Conservation (phyloP, 805 yeast species). For the Pichia pseudocactophila region DNA sequence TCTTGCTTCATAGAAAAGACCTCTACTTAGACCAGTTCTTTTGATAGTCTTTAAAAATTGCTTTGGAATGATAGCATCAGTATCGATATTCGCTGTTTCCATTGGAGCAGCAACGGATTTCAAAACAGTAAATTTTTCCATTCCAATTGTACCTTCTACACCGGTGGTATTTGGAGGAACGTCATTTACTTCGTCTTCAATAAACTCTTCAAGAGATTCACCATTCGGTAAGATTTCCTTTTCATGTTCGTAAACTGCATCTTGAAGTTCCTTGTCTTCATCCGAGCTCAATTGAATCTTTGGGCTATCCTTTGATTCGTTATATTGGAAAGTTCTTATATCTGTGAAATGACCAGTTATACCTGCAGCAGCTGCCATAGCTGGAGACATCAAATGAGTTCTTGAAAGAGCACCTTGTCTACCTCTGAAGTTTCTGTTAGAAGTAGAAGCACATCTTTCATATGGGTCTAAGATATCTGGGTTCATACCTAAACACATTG, state of each 20-base stretch:
- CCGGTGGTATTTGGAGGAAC: conserved; percentile 47
- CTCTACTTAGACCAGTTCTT: conserved; percentile 85
- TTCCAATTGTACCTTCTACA: conserved; percentile 36
- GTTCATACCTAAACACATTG: conserved; percentile 99
- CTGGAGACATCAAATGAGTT: conserved; percentile 97
- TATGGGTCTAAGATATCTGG: conserved; percentile 92
- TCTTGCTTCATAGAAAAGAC: conserved; percentile 88
- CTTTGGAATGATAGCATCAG: conserved; percentile 98
- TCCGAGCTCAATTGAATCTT: conserved; percentile 39
- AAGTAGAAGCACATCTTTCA: conserved; percentile 98
- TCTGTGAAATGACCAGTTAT: conserved; percentile 85
- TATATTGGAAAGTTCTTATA: conserved; percentile 71
- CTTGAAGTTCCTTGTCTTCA: conserved; percentile 46
- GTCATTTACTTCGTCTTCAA: conserved; percentile 51
- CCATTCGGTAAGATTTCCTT: conserved; percentile 51
- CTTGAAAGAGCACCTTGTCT: conserved; percentile 96
- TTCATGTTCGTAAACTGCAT: conserved; percentile 62
- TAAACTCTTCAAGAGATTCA: conserved; percentile 38
- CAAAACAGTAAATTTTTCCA: conserved; percentile 66
- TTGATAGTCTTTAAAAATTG: conserved; percentile 96
- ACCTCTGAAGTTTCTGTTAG: conserved; percentile 98
- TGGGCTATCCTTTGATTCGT: conserved; percentile 48
- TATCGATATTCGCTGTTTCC: conserved; percentile 91
- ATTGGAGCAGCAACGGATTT: conserved; percentile 90
- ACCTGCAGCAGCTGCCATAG: conserved; percentile 99